These are phyloP conservation scores for Sutorius australiensis DNA, from an alignment of 768 basidiomycete genomes.

Conservation along the genomic window DNA sequence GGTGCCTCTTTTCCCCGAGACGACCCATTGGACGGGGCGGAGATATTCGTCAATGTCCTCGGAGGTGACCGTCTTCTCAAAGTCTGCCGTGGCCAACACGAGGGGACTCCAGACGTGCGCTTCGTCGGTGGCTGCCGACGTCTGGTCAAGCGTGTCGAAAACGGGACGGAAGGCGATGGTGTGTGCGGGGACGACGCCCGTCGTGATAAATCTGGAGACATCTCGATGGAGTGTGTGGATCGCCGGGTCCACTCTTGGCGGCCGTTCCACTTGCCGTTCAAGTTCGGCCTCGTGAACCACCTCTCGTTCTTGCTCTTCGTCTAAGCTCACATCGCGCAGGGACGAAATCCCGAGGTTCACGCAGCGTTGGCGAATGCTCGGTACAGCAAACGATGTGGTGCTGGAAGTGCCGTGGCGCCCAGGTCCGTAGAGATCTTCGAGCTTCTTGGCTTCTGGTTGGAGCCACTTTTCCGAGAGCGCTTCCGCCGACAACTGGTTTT, in stretches of 20 bases:
- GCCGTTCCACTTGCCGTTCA: slow-evolving; percentile 39
- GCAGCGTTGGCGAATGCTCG: too few species aligned
- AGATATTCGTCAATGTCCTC: slow-evolving; percentile 13
- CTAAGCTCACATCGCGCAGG: too few species aligned
- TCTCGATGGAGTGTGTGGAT: background rate
- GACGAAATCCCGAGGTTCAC: too few species aligned
- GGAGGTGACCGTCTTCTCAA: slow-evolving; percentile 11
- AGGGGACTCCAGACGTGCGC: slow-evolving; percentile 15
- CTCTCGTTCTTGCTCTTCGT: slow-evolving; percentile 20
- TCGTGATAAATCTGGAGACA: slow-evolving; percentile 23
- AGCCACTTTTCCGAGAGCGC: too few species aligned
- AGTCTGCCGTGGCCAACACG: slow-evolving; percentile 18
- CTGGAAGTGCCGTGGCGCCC: too few species aligned
- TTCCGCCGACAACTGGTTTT: too few species aligned
- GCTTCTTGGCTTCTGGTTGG: too few species aligned
- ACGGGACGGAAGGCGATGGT: slow-evolving; percentile 23
- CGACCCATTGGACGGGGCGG: slow-evolving; percentile 14
- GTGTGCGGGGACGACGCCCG: slow-evolving; percentile 22
- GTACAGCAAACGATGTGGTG: too few species aligned
- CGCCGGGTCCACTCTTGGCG: slow-evolving; percentile 24
- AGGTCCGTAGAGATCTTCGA: too few species aligned
- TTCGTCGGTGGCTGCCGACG: slow-evolving; percentile 15
- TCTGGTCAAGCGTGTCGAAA: slow-evolving; percentile 5
- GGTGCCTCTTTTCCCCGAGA: too few species aligned
- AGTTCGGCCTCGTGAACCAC: slow-evolving; percentile 42